phyloP scores from a whole-genome alignment of 371 early-diverging fungal genomes.

The Mortierella sp. region DNA sequence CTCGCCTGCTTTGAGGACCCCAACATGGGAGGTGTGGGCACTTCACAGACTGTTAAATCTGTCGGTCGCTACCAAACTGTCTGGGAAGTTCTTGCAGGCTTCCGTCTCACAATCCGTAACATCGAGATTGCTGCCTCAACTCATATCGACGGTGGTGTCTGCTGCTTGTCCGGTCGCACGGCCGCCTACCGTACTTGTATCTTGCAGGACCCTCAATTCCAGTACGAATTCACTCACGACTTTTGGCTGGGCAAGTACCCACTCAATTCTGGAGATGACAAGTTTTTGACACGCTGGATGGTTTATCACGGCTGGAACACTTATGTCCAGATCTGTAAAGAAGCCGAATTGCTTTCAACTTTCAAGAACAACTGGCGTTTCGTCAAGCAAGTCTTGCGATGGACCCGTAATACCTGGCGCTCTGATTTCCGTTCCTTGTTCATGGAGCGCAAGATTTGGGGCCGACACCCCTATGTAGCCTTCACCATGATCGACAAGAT shows the following conservation, averaged over 20 bases:
- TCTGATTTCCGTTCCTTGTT: constrained; percentile 78
- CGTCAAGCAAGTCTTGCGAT: constrained; percentile 76
- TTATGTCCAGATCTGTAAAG: constrained; percentile 79
- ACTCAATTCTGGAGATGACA: constrained; percentile 84
- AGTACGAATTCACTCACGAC: constrained; percentile 78
- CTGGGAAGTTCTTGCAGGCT: constrained; percentile 83
- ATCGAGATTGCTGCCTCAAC: constrained; percentile 83
- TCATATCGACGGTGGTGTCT: constrained; percentile 84
- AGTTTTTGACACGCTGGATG: constrained; percentile 85
- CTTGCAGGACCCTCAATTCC: constrained; percentile 80
- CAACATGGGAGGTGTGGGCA: constrained; percentile 82
- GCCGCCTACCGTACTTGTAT: constrained; percentile 82
- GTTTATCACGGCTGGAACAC: constrained; percentile 80
- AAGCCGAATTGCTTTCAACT: constrained; percentile 78
- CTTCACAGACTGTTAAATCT: constrained; percentile 76
- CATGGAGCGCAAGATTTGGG: constrained; percentile 74
- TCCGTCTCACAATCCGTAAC: constrained; percentile 79
- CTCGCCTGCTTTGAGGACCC: constrained; percentile 83
- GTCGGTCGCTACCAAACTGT: constrained; percentile 71
- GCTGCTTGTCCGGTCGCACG: constrained; percentile 84
- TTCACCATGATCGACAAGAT: constrained; percentile 85
- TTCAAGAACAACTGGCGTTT: constrained; percentile 88
- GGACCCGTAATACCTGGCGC: constrained; percentile 86
- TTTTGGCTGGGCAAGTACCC: constrained; percentile 80
- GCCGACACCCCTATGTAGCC: constrained; percentile 77